Percentiles rank a stretch among this genome's conserved stretches.
Evolutionary conservation across 768 basidiomycete species (phyloP).

Genomic region (Tulasnella sp.): DNA sequence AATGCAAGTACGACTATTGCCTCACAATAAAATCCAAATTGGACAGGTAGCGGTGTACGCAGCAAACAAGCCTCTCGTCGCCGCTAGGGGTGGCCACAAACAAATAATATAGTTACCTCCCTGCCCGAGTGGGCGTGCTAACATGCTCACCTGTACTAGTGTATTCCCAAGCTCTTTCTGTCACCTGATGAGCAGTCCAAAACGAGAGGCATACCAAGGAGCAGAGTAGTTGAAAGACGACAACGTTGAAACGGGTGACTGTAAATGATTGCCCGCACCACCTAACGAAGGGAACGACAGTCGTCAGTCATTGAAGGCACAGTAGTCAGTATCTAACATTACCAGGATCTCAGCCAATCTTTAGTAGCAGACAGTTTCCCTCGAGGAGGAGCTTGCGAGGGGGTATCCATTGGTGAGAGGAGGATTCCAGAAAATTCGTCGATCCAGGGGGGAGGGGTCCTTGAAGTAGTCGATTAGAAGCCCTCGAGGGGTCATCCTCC

Average conservation of each 20-base stretch:
- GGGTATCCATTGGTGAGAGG: neutral
- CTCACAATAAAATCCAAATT: conserved; percentile 7
- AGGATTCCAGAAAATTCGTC: neutral
- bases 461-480: neutral
- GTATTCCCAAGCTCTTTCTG: neutral
- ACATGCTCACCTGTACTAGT: neutral
- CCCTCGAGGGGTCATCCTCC: neutral
- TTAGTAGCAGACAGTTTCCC: neutral
- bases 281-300: neutral
- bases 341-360: neutral
- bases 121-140: neutral
- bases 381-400: neutral
- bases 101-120: neutral
- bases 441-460: neutral
- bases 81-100: neutral
- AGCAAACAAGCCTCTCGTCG: neutral
- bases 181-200: conserved; percentile 12
- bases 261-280: conserved; percentile 9
- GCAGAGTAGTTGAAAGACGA: neutral
- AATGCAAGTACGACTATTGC: neutral
- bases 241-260: conserved; percentile 7
- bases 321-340: neutral
- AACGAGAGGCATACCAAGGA: neutral
- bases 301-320: neutral
- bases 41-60: neutral